Evolutionary conservation across 345 rosid genomes (phyloP), one percentile per base, ranked within the genome.

Genomic region (Melaleuca quinquenervia): DNA sequence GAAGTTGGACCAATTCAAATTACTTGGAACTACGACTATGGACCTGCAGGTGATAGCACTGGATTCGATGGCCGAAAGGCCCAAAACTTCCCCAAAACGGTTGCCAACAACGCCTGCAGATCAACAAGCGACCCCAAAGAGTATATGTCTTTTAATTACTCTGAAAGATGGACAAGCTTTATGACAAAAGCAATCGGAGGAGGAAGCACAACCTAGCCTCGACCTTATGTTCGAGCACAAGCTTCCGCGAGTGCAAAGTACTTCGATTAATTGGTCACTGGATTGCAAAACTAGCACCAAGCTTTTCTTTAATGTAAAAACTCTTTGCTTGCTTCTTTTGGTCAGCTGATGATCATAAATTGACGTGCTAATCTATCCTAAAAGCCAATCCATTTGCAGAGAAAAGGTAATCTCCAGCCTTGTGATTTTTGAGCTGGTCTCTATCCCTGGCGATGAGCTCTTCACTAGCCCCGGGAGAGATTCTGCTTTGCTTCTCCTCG

Each of bases 21-120:
- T n/a, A 85, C 93, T 16, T 88, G 95, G 93, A 93, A 92, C 88
- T 85, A 11, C 84, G 91, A 91, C 85, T 92, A 93, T 6, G 94
- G 94, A 44, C 86, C 92, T 0, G 93, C 94, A 8, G 93, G 93
- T 80, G 16, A 48, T 1, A 87, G 88, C 88, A 88, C 87, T 5
- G 88, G 89, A 5, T 90, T 90, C 52, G 91, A 92, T 9, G 91
- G 92, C 45, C 55, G 91, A n/a, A n/a, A n/a, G n/a, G n/a, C n/a
- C n/a, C n/a, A n/a, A 41, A 90, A 88, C 83, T 51, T 86, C 9
- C 94, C 93, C 0, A 92, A 93, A 85, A 88, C 86, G 1, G 92
- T 93, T 53, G 89, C 95, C 52, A 88, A 75, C 5, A 85, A 93
- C 21, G 87, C n/a, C n/a, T n/a, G n/a, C n/a, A n/a, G n/a, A n/a